phyloP scores from a whole-genome alignment of 2,329 filamentous ascomycete species.

The Aspergillus fumigatiaffinis region DNA sequence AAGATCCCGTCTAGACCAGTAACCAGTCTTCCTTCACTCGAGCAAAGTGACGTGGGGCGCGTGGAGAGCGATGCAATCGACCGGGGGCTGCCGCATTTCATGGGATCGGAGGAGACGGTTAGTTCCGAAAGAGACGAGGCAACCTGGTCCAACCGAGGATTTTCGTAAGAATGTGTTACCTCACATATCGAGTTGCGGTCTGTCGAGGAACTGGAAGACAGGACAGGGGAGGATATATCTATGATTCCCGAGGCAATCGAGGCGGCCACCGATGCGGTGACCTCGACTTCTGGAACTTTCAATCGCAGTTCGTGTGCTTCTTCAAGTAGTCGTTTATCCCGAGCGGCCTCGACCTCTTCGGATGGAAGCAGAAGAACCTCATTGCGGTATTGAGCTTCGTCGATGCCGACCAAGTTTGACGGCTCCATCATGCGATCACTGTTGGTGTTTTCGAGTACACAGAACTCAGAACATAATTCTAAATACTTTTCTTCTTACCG shows the following conservation, averaged over 20 bases:
- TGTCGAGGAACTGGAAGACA: conserved; percentile 31
- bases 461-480: neutral
- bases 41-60: conserved; percentile 37
- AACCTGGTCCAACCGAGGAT: conserved; percentile 26
- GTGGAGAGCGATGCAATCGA: conserved; percentile 38
- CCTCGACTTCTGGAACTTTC: conserved; percentile 29
- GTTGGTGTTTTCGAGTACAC: conserved; percentile 2
- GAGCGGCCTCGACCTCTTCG: conserved; percentile 34
- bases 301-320: conserved; percentile 39
- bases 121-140: conserved; percentile 30
- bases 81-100: conserved; percentile 31
- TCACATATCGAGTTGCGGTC: conserved; percentile 30
- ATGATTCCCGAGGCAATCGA: conserved; percentile 33
- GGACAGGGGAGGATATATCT: conserved; percentile 31
- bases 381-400: conserved; percentile 36
- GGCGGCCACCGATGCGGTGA: conserved; percentile 33
- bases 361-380: conserved; percentile 33
- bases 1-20: conserved; percentile 13
- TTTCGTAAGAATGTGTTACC: conserved; percentile 21
- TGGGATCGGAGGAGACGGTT: conserved; percentile 26
- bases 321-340: conserved; percentile 34
- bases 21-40: conserved; percentile 27
- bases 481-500: neutral
- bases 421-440: conserved; percentile 24
- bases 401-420: conserved; percentile 19